phyloP scores from a whole-genome alignment of 176 grass and related monocot species.

The maize (Zea mays) region DNA sequence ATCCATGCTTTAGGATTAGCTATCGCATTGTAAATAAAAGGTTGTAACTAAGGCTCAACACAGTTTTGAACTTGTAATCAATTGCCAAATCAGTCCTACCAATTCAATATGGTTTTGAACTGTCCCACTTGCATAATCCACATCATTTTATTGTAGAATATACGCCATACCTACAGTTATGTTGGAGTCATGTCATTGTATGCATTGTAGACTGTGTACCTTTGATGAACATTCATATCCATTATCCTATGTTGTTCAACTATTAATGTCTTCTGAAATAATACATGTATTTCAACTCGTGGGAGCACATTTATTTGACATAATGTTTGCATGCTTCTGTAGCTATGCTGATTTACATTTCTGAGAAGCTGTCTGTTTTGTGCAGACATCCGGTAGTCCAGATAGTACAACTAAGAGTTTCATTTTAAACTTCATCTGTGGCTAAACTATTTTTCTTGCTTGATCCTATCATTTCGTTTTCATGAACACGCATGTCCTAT shows the following conservation, averaged over 20 bases:
- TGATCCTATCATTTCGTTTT: background rate
- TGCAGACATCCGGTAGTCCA: background rate
- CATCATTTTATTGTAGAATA: background rate
- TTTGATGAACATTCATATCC: background rate
- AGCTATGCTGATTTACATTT: conserved; percentile 19
- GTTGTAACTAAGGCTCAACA: background rate
- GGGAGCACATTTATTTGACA: conserved; percentile 13
- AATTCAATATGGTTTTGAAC: background rate
- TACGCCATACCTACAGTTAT: background rate
- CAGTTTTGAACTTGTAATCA: background rate
- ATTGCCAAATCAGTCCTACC: background rate
- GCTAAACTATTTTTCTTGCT: background rate
- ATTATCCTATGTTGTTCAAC: background rate
- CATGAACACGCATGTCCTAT: background rate
- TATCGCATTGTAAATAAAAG: background rate
- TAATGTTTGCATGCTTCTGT: background rate
- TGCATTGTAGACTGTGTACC: background rate
- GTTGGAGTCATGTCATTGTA: background rate
- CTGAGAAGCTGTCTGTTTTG: background rate
- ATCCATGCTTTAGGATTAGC: background rate
- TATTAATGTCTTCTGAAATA: background rate
- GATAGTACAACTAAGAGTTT: background rate
- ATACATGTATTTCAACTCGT: conserved; percentile 1
- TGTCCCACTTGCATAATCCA: background rate
- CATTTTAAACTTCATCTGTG: background rate